Evolutionary conservation across 805 yeast species (phyloP), one percentile per base, ranked within the genome.

Genomic region (Kurtzmaniella fragi): DNA sequence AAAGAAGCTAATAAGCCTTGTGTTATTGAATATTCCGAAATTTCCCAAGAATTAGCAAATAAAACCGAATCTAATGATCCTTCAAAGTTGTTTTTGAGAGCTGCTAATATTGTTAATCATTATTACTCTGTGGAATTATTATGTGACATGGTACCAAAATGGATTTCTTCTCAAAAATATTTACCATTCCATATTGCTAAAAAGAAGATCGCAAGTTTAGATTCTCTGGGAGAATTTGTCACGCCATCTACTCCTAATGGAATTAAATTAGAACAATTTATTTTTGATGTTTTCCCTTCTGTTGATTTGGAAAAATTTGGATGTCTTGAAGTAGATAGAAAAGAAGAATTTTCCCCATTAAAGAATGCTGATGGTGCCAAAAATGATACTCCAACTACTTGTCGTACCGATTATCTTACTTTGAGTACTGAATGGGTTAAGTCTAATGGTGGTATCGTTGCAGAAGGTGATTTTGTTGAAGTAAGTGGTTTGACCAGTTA

Each of bases 101-200:
- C 98, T 3, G 99, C 96, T 17, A 93, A 93, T 62, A 93, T 93
- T 47, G 99, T 93, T 40, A 93, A 93, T 59, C 99, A 93, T 63
- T 93, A 90, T 63, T 93, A 91, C 62, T 82, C 90, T 3, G 86
- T 86, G 34, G 82, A 75, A n/a, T 76, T 89, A 52, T 67, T 93
- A 52, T 60, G 64, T 20, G 47, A 64, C 26, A 69, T 70, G 62
- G 70, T 89, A 43, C 82, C 84, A 4, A 55, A 67, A 23, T 90
- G 96, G 96, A 74, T 78, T 46, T 58, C 75, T 3, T 75, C 83
- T 26, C 79, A 78, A 53, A 67, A 73, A 47, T 69, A 61, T 49
- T 72, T 93, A 54, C 97, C 98, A n/a, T 91, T 82, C 68, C 99
- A 93, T 62, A 78, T 91, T 56, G 99, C 99, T 16, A 77, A 73